Evolutionary conservation across 495 filamentous ascomycete genomes (phyloP).

Genomic region (Diplogelasinospora grovesii): DNA sequence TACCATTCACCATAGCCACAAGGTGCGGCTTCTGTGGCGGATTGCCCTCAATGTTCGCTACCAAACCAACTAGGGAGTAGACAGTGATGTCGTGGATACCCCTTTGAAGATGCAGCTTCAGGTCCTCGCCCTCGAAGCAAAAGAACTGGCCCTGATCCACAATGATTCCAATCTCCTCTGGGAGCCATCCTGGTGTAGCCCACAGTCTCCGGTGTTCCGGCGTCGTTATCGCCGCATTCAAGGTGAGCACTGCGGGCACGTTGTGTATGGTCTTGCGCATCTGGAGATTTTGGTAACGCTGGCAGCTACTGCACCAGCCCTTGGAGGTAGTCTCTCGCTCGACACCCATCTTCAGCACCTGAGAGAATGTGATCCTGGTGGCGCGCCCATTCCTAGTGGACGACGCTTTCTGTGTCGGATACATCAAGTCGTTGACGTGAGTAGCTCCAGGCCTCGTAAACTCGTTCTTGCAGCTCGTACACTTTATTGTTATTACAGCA

Average conservation of each 20-base stretch:
- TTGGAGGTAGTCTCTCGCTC: conserved; percentile 73
- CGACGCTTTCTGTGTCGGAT: conserved; percentile 40
- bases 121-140: conserved; percentile 84
- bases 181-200: conserved; percentile 83
- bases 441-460: conserved; percentile 59
- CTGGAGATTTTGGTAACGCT: conserved; percentile 73
- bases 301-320: conserved; percentile 87
- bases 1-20: conserved; percentile 81
- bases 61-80: conserved; percentile 88
- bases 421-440: conserved; percentile 76
- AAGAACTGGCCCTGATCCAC: conserved; percentile 75
- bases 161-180: conserved; percentile 83
- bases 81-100: conserved; percentile 64
- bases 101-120: conserved; percentile 59
- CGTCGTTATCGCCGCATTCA: conserved; percentile 71
- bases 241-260: conserved; percentile 72
- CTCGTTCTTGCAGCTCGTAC: conserved; percentile 76
- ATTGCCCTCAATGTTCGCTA: conserved; percentile 78
- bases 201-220: conserved; percentile 71
- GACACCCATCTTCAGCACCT: conserved; percentile 78
- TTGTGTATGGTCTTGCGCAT: conserved; percentile 72
- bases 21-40: conserved; percentile 83
- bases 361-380: conserved; percentile 62
- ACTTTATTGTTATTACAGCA: conserved; percentile 56
- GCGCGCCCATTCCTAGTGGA: conserved; percentile 42